Evolutionary conservation across 257 asterid species (phyloP).

Genomic region (Penstemon eatonii): DNA sequence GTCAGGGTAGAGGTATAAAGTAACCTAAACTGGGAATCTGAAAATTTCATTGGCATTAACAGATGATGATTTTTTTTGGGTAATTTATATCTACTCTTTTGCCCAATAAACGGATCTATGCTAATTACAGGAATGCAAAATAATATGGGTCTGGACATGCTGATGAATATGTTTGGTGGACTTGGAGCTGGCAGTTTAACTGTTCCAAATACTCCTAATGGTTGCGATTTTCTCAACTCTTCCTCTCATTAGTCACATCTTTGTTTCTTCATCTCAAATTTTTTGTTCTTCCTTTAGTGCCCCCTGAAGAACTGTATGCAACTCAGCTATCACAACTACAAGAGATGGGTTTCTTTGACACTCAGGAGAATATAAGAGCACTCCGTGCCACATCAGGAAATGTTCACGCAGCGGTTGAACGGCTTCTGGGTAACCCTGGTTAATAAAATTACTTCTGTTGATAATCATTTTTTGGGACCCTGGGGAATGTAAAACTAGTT

Average conservation of each 20-base stretch:
- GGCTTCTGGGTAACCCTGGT: slow-evolving; percentile 46
- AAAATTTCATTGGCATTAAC: not conserved
- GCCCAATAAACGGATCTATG: slow-evolving; percentile 5
- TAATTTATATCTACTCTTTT: slow-evolving; percentile 1
- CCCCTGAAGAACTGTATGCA: slow-evolving; percentile 64
- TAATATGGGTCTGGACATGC: slow-evolving; percentile 39
- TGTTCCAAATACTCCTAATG: slow-evolving; percentile 39
- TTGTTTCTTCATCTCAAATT: not conserved
- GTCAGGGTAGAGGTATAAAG: slow-evolving; percentile 41
- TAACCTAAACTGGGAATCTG: slow-evolving; percentile 16
- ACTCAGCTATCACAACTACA: slow-evolving; percentile 58
- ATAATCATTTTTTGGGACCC: slow-evolving; percentile 7
- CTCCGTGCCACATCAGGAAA: slow-evolving; percentile 59
- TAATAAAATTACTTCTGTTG: slow-evolving; percentile 26
- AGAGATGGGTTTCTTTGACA: slow-evolving; percentile 66
- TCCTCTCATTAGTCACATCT: not conserved
- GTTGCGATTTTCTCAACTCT: slow-evolving; percentile 24
- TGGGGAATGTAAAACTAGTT: slow-evolving; percentile 35
- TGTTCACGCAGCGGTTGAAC: slow-evolving; percentile 64
- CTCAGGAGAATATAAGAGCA: slow-evolving; percentile 56
- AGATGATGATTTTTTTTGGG: not conserved
- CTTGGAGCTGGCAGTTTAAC: slow-evolving; percentile 53
- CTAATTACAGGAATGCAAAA: slow-evolving; percentile 35
- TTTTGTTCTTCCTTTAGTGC: slow-evolving; percentile 34
- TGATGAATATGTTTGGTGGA: slow-evolving; percentile 58